These are phyloP conservation scores for Neodidymelliopsis sp. DNA, from an alignment of 2,329 filamentous ascomycete species.

Conservation along the genomic window DNA sequence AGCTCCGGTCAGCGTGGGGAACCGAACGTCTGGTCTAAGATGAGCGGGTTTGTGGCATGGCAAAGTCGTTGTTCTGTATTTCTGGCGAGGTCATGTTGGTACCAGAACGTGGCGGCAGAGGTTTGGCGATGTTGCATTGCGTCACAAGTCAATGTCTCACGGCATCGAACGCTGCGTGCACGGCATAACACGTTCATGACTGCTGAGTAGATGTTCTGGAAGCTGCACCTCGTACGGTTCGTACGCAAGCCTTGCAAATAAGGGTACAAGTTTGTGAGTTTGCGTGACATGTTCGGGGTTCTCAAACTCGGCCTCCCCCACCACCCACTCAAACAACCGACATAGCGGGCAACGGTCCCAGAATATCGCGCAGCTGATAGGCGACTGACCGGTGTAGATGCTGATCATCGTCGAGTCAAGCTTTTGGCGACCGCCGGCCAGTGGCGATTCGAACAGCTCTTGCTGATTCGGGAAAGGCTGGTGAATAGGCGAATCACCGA, in stretches of 20 bases:
- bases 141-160: slow-evolving; percentile 8
- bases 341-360: not conserved
- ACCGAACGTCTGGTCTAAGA: slow-evolving; percentile 10
- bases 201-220: not conserved
- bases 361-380: not conserved
- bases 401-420: slow-evolving; percentile 6
- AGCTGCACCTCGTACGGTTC: not conserved
- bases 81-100: not conserved
- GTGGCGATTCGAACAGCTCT: not conserved
- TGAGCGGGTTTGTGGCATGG: slow-evolving; percentile 10
- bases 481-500: no score
- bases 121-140: slow-evolving; percentile 7
- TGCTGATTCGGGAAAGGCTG: not conserved
- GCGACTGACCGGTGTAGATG: slow-evolving; percentile 1
- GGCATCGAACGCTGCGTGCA: not conserved
- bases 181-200: not conserved
- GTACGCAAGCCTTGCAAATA: not conserved
- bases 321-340: slow-evolving; percentile 1
- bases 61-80: not conserved
- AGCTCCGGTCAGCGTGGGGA: slow-evolving; percentile 16
- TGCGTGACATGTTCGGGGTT: not conserved
- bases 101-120: no score
- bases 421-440: not conserved
- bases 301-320: not conserved
- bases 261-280: not conserved